Base-by-base conservation (phyloP, 306 rosid genomes). In the Sechiopsis laciniata region DNA sequence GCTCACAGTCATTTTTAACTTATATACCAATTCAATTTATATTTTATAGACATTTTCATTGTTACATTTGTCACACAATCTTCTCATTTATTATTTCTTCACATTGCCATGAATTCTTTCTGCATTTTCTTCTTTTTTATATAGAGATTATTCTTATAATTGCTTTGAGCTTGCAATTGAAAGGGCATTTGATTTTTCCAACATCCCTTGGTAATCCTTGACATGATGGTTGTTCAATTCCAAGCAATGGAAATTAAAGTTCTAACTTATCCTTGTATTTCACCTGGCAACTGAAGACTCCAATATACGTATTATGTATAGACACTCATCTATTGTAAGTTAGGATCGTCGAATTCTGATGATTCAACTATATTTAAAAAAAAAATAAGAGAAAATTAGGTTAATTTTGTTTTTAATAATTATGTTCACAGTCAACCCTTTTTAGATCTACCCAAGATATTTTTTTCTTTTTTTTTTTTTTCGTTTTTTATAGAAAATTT, bases 51-150 rank as follows among this genome's bases (percentile, higher is more conserved):
- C 46, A 61, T 29, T 2, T 6, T 11, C 46, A 61, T 61, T 14
- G 67, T 29, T 3, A 29, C 66, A 60, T 61, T 61, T 59, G 17
- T 59, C 17, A 17, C 65, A 59, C 65, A 61, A 14, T 61, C 67
- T 61, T 61, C 46, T 8, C 11, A 6, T 61, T 10, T 29, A 14
- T 61, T 61, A 12, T 61, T 24, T 13, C 40, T 61, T 17, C 26
- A 17, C 20, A 14, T 14, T 61, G 46, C 3, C 46, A 29, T 14
- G 24, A 55, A 9, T 19, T 55, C 24, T 55, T 19, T 17, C 60
- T 55, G 12, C 40, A 59, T 12, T 14, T 29, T 14, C 22, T n/a
- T 54, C 21, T 51, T 51, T 50, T 51, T 8, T 54, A 54, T 14
- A 12, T 2, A 54, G 3, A 54, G 14, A 54, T 7, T 54, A n/a